Base-by-base conservation (phyloP, 2,329 filamentous ascomycete genomes). In the Epichloe elymi region DNA sequence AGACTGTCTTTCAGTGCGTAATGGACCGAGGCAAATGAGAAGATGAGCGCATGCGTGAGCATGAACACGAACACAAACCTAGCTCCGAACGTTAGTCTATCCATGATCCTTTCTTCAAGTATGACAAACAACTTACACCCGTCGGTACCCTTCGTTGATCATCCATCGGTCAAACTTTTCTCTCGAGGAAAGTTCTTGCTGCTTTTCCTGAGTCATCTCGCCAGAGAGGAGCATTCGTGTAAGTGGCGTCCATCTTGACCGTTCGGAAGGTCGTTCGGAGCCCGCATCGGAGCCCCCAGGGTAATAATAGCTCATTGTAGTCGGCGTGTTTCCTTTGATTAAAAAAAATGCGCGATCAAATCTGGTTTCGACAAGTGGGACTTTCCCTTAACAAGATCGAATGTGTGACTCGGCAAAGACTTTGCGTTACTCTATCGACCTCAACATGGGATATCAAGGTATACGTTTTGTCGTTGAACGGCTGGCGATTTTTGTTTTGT, bases 131-230 rank as follows among this genome's bases (percentile, higher is more conserved):
- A 77, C 83, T 52, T 74, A 88, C 80, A 91, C 75, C 79, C 85
- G 75, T 64, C 85, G 77, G 65, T 88, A 89, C 54, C 87, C 87
- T 65, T 91, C 87, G 64, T 91, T 91, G 55, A 91, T 84, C 86
- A 93, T 90, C 87, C 87, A 93, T 57, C 82, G 75, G 66, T 90
- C 84, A 62, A 91, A 85, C 64, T 79, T 85, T 65, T 91, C 85
- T 61, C 79, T 77, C 55, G 78, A 67, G 23, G 79, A 80, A 59
- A 91, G 70, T 51, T 82, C 76, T 63, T 81, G 82, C 58, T 85
- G 82, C 61, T 73, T 78, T 63, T 88, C 83, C 60, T 82, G 82
- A 50, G 82, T 87, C 79, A 90, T 85, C 70, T 89, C 85, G 47
- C 86, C 86, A 51, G 86, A 88, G 65, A 90, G 77, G 64, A 93